Percentiles rank a stretch among this genome's conserved stretches.
phyloP scores from a whole-genome alignment of 2,329 filamentous ascomycete species.

The Nothophoma quercina region DNA sequence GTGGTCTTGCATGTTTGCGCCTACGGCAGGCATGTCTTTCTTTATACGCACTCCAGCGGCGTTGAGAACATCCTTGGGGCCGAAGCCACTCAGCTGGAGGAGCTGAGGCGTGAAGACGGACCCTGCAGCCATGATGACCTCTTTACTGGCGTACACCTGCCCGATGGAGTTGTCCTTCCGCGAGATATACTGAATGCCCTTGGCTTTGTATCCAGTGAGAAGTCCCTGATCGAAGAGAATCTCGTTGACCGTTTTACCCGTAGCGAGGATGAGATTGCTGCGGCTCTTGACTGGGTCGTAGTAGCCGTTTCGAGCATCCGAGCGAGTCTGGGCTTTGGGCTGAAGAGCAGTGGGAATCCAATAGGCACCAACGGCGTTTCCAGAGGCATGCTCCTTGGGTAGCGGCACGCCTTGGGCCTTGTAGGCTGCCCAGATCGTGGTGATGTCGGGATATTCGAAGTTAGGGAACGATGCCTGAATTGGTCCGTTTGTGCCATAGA shows the following conservation, averaged over 20 bases:
- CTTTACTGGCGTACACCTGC: conserved; percentile 43
- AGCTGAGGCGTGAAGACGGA: conserved; percentile 64
- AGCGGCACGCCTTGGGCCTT: conserved; percentile 27
- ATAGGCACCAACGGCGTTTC: conserved; percentile 37
- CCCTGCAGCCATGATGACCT: conserved; percentile 68
- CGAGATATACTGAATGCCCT: conserved; percentile 32
- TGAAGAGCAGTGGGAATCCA: conserved; percentile 40
- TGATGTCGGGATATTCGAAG: conserved; percentile 33
- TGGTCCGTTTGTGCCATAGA: conserved; percentile 33
- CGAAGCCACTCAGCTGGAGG: conserved; percentile 48
- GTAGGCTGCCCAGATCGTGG: conserved; percentile 31
- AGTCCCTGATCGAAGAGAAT: conserved; percentile 31
- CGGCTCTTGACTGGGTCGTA: conserved; percentile 34
- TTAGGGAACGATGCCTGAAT: conserved; percentile 36
- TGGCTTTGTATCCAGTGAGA: conserved; percentile 25
- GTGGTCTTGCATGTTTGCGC: conserved; percentile 47
- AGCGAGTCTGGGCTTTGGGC: conserved; percentile 41
- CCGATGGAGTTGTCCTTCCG: conserved; percentile 26
- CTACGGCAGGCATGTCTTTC: conserved; percentile 38
- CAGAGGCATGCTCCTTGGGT: conserved; percentile 37
- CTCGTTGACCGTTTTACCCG: conserved; percentile 34
- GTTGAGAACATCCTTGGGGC: conserved; percentile 31
- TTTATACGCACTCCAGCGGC: conserved; percentile 36
- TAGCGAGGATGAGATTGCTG: conserved; percentile 31
- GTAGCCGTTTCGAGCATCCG: conserved; percentile 41